These are phyloP conservation scores for Graphiopsis chlorocephala DNA, from an alignment of 2,329 filamentous ascomycete species.

Conservation along the genomic window DNA sequence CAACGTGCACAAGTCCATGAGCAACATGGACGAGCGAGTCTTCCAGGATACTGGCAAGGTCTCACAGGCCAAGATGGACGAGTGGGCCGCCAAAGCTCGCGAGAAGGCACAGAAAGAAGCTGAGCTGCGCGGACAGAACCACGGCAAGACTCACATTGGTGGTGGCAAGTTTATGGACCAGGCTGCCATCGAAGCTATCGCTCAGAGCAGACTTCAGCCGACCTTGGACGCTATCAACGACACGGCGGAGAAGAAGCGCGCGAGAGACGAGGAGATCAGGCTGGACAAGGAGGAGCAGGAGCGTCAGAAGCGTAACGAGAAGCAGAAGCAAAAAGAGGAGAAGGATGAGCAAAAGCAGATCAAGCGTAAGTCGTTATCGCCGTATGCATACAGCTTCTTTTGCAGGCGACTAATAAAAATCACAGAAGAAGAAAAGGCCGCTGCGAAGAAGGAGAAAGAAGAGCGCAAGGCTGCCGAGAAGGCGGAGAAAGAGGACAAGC, in stretches of 20 bases:
- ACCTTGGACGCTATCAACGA: constrained; percentile 81
- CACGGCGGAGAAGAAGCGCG: constrained; percentile 69
- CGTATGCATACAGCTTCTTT: neutral
- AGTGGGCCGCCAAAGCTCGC: constrained; percentile 77
- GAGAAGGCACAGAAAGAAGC: constrained; percentile 65
- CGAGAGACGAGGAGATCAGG: constrained; percentile 61
- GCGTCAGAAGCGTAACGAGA: constrained; percentile 57
- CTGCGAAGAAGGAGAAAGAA: constrained; percentile 47
- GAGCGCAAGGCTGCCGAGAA: constrained; percentile 47
- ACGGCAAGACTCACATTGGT: constrained; percentile 67
- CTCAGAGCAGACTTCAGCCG: constrained; percentile 72
- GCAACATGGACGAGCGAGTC: constrained; percentile 78
- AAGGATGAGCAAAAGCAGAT: constrained; percentile 48
- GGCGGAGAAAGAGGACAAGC: constrained; percentile 54
- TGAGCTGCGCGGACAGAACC: constrained; percentile 57
- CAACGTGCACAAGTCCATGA: constrained; percentile 77
- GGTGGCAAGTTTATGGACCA: constrained; percentile 77
- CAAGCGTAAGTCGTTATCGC: constrained; percentile 53
- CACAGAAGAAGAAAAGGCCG: constrained; percentile 54
- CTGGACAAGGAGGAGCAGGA: constrained; percentile 65
- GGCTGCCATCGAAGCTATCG: constrained; percentile 75
- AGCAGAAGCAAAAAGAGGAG: constrained; percentile 46
- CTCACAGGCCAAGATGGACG: constrained; percentile 63
- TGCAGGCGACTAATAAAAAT: constrained; percentile 32
- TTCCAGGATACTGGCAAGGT: constrained; percentile 73